Evolutionary conservation across 2,329 filamentous ascomycete species (phyloP).

Genomic region (Plenodomus biglobosus): DNA sequence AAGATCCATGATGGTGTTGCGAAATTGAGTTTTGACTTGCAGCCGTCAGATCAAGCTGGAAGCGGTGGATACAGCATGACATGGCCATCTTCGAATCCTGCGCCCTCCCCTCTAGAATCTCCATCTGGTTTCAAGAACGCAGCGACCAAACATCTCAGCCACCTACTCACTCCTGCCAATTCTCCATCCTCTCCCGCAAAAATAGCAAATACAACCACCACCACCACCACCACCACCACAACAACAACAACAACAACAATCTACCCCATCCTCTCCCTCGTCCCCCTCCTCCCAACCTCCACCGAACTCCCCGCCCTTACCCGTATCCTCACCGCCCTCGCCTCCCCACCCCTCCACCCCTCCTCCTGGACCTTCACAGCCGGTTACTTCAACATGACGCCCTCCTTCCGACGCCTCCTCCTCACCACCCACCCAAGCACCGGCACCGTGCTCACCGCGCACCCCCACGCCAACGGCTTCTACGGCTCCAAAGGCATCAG

Average conservation of each 20-base stretch:
- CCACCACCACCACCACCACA: slow-evolving; percentile 19
- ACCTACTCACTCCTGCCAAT: slow-evolving; percentile 62
- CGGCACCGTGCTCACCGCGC: slow-evolving; percentile 88
- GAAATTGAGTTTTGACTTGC: slow-evolving; percentile 77
- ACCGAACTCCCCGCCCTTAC: slow-evolving; percentile 86
- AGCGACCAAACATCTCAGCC: slow-evolving; percentile 66
- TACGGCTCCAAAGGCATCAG: slow-evolving; percentile 86
- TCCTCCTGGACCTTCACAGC: slow-evolving; percentile 95
- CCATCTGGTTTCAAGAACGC: slow-evolving; percentile 69
- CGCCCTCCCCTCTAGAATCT: slow-evolving; percentile 71
- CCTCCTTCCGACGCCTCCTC: slow-evolving; percentile 76
- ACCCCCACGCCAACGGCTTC: slow-evolving; percentile 93
- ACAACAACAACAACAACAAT: slow-evolving; percentile 59
- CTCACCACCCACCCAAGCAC: slow-evolving; percentile 68
- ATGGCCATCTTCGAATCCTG: slow-evolving; percentile 76
- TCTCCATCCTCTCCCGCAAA: slow-evolving; percentile 33
- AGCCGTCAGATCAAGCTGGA: slow-evolving; percentile 59
- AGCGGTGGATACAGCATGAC: slow-evolving; percentile 56
- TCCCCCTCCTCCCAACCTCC: slow-evolving; percentile 80
- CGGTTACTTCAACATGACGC: slow-evolving; percentile 97
- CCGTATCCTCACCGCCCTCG: slow-evolving; percentile 71
- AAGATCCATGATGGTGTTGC: slow-evolving; percentile 75
- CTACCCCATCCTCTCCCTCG: slow-evolving; percentile 86
- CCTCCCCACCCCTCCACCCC: slow-evolving; percentile 62
- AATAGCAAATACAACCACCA: too few species aligned